These are phyloP conservation scores for Discostella pseudostelligera DNA, from an alignment of 108 stramenopile genomes.

Conservation along the genomic window DNA sequence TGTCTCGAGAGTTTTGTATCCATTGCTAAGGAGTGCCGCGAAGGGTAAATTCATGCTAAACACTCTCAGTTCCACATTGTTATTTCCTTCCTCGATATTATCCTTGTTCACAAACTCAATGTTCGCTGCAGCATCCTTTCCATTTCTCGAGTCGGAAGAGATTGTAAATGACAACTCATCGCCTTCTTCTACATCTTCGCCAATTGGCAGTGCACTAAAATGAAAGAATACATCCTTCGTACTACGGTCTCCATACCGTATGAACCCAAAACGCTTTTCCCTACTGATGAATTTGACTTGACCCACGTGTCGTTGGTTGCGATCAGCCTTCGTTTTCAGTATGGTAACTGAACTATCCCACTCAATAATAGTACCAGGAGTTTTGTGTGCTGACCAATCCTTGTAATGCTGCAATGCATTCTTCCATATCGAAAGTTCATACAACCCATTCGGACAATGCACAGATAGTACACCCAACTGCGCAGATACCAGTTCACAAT, in stretches of 20 bases:
- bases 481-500: slow-evolving; percentile 71
- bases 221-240: slow-evolving; percentile 69
- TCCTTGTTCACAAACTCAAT: slow-evolving; percentile 40
- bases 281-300: slow-evolving; percentile 48
- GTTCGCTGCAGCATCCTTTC: slow-evolving; percentile 45
- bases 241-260: slow-evolving; percentile 36
- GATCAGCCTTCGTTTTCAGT: slow-evolving; percentile 8
- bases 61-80: slow-evolving; percentile 43
- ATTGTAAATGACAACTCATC: slow-evolving; percentile 55
- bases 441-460: slow-evolving; percentile 65
- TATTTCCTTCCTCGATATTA: too few relatives aligned
- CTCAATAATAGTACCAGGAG: slow-evolving; percentile 65
- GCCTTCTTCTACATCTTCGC: slow-evolving; percentile 45
- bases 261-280: slow-evolving; percentile 73
- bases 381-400: slow-evolving; percentile 45
- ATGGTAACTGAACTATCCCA: slow-evolving; percentile 50
- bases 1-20: slow-evolving; percentile 78
- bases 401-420: slow-evolving; percentile 53
- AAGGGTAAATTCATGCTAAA: slow-evolving; percentile 86
- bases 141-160: slow-evolving; percentile 37
- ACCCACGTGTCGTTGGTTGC: slow-evolving; percentile 33
- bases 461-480: slow-evolving; percentile 65
- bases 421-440: slow-evolving; percentile 46
- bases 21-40: slow-evolving; percentile 77
- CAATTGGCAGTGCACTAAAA: slow-evolving; percentile 51